Conservation (phyloP, 108 stramenopile species). For the Tribonema minus region DNA sequence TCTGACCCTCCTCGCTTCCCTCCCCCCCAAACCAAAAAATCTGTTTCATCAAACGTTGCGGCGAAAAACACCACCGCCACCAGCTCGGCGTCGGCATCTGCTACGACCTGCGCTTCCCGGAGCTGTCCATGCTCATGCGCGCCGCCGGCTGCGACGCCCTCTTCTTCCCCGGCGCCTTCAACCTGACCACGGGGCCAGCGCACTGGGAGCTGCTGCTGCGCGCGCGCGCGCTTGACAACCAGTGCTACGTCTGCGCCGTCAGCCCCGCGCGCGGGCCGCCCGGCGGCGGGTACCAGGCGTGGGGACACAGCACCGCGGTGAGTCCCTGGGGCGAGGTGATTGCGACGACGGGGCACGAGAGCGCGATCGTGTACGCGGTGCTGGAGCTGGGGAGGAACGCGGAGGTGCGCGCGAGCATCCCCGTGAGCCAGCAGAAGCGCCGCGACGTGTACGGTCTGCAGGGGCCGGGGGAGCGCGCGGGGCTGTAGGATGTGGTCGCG, state of each 20-base stretch:
- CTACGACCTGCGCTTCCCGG: constrained; percentile 99
- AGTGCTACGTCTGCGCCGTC: constrained; percentile 82
- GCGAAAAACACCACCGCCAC: too few relatives aligned
- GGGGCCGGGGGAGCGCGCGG: too few relatives aligned
- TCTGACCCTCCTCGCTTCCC: too few relatives aligned
- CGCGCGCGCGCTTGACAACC: constrained; percentile 92
- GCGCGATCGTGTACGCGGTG: constrained; percentile 79
- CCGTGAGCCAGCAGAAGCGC: constrained; percentile 54
- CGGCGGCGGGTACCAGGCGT: constrained; percentile 88
- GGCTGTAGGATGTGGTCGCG: too few relatives aligned
- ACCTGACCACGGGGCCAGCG: constrained; percentile 78
- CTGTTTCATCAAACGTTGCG: too few relatives aligned
- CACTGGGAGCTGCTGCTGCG: constrained; percentile 98
- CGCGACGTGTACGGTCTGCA: constrained; percentile 56
- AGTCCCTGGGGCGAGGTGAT: constrained; percentile 94
- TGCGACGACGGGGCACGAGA: constrained; percentile 73
- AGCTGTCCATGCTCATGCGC: constrained; percentile 83
- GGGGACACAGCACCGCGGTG: constrained; percentile 94
- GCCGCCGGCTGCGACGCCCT: constrained; percentile 69
- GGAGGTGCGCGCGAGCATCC: constrained; percentile 68
- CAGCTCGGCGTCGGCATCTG: constrained; percentile 93
- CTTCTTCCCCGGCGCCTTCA: constrained; percentile 97
- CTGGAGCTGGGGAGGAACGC: constrained; percentile 73
- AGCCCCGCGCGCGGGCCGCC: constrained; percentile 79
- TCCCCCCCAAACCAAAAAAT: too few relatives aligned